phyloP scores from a whole-genome alignment of 495 filamentous ascomycete species.

The Aspergillus funiculosus region DNA sequence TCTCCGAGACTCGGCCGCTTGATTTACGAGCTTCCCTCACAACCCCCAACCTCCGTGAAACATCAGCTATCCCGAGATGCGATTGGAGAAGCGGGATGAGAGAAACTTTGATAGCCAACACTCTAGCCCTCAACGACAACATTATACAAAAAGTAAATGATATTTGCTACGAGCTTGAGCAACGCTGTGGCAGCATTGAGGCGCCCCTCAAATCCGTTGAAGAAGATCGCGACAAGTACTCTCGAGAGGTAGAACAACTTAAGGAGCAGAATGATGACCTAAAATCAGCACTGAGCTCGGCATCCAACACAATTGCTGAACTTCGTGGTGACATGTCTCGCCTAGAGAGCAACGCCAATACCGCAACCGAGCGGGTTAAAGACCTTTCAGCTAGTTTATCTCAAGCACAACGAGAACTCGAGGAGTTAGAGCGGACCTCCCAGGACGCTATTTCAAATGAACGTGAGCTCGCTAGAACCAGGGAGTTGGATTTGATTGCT shows the following conservation, averaged over 20 bases:
- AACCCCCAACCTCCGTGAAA: constrained; percentile 12
- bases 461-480: constrained; percentile 30
- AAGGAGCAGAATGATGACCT: constrained; percentile 26
- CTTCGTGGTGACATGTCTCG: constrained; percentile 28
- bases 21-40: constrained; percentile 10
- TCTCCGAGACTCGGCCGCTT: constrained; percentile 14
- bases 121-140: constrained; percentile 31
- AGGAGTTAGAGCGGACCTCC: constrained; percentile 21
- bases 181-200: constrained; percentile 47
- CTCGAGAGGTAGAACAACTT: constrained; percentile 23
- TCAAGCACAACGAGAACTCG: constrained; percentile 24
- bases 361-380: constrained; percentile 20
- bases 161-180: constrained; percentile 51
- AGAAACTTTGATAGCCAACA: constrained; percentile 30
- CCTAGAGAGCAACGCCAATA: constrained; percentile 28
- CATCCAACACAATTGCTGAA: constrained; percentile 15
- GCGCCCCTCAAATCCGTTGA: constrained; percentile 42
- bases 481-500: constrained; percentile 41
- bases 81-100: constrained; percentile 44
- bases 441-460: constrained; percentile 22
- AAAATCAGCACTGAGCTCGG: constrained; percentile 23
- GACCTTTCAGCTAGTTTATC: constrained; percentile 27
- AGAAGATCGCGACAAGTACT: constrained; percentile 37
- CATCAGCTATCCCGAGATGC: constrained; percentile 18
- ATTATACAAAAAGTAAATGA: constrained; percentile 45